Evolutionary conservation across 768 basidiomycete species (phyloP).

Genomic region (Phylloporus arenicola): DNA sequence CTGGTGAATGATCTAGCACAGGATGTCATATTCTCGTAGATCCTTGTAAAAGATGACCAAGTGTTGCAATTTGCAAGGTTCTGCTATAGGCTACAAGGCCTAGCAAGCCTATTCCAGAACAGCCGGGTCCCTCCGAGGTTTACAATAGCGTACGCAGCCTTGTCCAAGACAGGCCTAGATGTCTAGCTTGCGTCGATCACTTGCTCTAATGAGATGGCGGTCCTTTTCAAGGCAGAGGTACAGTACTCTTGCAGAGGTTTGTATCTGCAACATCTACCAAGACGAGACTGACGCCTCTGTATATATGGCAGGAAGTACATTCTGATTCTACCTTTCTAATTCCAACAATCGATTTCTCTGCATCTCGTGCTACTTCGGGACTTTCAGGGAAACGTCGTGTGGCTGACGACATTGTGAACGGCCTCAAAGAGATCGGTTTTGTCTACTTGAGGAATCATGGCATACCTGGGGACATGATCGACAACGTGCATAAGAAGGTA

Average conservation of each 20-base stretch:
- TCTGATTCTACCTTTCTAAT: conserved; percentile 49
- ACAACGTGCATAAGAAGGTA: conserved; percentile 63
- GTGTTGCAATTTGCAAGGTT: too few species aligned
- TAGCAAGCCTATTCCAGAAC: too few species aligned
- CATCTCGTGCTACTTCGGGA: conserved; percentile 48
- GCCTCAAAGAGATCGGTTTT: conserved; percentile 77
- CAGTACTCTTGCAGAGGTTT: conserved; percentile 24
- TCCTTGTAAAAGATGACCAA: too few species aligned
- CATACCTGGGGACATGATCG: conserved; percentile 50
- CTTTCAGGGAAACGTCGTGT: conserved; percentile 51
- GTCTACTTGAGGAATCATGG: conserved; percentile 77
- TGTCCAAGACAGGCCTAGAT: not conserved
- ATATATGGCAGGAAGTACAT: conserved; percentile 27
- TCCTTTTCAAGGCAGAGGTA: conserved; percentile 10
- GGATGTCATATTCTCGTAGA: too few species aligned
- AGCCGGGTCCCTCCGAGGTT: too few species aligned
- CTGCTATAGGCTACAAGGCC: too few species aligned
- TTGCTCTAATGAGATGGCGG: not conserved
- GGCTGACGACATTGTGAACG: conserved; percentile 64
- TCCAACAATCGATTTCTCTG: conserved; percentile 74
- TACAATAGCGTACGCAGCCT: too few species aligned
- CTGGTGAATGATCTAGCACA: too few species aligned
- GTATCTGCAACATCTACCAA: not conserved
- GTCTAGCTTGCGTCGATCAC: conserved; percentile 12
- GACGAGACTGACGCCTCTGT: not conserved